phyloP scores from a whole-genome alignment of 2,329 filamentous ascomycete species.

The Fusarium palustre region DNA sequence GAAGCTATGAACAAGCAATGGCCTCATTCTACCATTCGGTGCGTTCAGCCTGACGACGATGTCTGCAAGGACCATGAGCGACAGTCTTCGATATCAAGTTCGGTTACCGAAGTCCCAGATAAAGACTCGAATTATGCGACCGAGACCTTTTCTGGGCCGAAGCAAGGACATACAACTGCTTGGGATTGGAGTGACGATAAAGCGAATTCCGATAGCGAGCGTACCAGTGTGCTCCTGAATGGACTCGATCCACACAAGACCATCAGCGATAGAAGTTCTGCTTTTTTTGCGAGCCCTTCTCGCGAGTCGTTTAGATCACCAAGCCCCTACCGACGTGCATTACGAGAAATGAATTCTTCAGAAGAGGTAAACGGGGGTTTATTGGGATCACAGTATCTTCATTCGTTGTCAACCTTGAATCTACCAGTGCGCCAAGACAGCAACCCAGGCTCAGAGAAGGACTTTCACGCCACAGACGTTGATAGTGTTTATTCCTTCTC shows the following conservation, averaged over 20 bases:
- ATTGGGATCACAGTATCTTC: slow-evolving; percentile 54
- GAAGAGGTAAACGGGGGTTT: slow-evolving; percentile 42
- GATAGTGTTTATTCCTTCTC: slow-evolving; percentile 63
- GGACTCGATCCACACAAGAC: slow-evolving; percentile 44
- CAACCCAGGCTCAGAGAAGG: slow-evolving; percentile 54
- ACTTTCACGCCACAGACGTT: slow-evolving; percentile 54
- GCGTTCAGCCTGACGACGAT: slow-evolving; percentile 50
- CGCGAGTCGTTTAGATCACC: slow-evolving; percentile 65
- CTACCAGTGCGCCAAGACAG: slow-evolving; percentile 57
- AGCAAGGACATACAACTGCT: background rate
- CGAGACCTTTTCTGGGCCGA: background rate
- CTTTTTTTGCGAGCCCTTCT: slow-evolving; percentile 64
- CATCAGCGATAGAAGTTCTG: slow-evolving; percentile 58
- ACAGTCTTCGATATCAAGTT: background rate
- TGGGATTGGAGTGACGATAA: background rate
- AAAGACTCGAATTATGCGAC: background rate
- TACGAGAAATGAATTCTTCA: slow-evolving; percentile 57
- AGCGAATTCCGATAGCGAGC: background rate
- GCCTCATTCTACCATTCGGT: slow-evolving; percentile 50
- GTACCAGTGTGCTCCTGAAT: background rate
- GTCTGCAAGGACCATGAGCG: slow-evolving; percentile 46
- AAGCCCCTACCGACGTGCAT: slow-evolving; percentile 66
- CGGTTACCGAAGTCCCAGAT: slow-evolving; percentile 8
- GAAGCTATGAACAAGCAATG: slow-evolving; percentile 25
- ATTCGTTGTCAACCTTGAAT: slow-evolving; percentile 55